phyloP scores from a whole-genome alignment of 1,284 basidiomycete genomes.

The Psilocybe mexicana region DNA sequence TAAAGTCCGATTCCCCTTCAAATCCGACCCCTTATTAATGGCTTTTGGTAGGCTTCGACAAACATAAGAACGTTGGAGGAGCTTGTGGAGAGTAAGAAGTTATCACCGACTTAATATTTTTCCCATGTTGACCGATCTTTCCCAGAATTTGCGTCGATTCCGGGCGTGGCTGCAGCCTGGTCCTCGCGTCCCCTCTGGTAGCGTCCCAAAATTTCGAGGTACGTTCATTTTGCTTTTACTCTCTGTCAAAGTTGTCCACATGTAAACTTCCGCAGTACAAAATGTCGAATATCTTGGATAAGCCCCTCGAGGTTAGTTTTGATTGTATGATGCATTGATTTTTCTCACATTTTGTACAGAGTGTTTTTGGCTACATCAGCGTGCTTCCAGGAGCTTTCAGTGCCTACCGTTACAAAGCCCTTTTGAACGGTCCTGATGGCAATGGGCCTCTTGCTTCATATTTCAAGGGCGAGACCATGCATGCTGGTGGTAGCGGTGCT shows the following conservation, averaged over 20 bases:
- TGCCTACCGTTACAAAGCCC: conserved; percentile 87
- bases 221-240: conserved; percentile 4
- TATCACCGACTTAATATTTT: not conserved
- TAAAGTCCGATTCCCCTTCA: conserved; percentile 29
- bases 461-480: conserved; percentile 92
- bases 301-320: conserved; percentile 74
- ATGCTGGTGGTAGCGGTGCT: conserved; percentile 58
- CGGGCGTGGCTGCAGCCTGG: conserved; percentile 74
- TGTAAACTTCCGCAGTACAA: conserved; percentile 57
- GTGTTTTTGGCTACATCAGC: conserved; percentile 89
- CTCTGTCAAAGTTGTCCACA: not conserved
- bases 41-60: conserved; percentile 73
- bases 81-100: conserved; percentile 85
- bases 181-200: conserved; percentile 85
- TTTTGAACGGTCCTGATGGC: conserved; percentile 80
- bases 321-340: not conserved
- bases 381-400: conserved; percentile 91
- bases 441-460: conserved; percentile 88
- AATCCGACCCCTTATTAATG: conserved; percentile 4
- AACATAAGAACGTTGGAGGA: conserved; percentile 87
- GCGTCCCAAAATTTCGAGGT: conserved; percentile 91
- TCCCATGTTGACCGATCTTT: conserved; percentile 3
- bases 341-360: conserved; percentile 40
- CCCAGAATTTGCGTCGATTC: conserved; percentile 81
- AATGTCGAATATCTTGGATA: conserved; percentile 93